phyloP scores from a whole-genome alignment of 148 eudicot genomes.

The Camellia granthamiana region DNA sequence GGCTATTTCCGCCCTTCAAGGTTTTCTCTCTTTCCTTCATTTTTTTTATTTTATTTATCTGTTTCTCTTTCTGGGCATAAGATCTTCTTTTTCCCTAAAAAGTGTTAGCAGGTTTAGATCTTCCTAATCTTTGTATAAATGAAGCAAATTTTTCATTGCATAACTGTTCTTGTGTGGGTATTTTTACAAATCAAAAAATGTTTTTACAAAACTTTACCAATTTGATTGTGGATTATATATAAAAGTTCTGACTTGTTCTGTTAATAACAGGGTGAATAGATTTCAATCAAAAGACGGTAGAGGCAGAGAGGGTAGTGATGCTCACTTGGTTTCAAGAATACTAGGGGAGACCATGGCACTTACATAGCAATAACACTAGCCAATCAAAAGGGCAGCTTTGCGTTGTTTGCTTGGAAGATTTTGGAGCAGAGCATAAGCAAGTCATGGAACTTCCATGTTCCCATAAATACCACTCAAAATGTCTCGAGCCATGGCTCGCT shows the following conservation, averaged over 20 bases:
- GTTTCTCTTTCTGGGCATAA: neutral
- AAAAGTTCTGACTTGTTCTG: too few species aligned
- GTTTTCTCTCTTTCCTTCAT: neutral
- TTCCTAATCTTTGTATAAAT: too few species aligned
- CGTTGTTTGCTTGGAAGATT: constrained; percentile 1
- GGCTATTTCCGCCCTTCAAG: constrained; percentile 8
- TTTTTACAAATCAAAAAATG: too few species aligned
- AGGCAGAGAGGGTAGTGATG: neutral
- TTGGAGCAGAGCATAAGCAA: neutral
- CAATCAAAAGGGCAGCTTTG: neutral
- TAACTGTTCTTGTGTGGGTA: too few species aligned
- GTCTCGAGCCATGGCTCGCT: constrained; percentile 22
- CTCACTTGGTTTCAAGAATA: neutral
- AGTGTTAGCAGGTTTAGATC: too few species aligned
- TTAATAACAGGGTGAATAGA: neutral
- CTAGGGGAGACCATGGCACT: neutral
- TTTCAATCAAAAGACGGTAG: neutral
- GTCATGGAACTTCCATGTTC: constrained; percentile 18
- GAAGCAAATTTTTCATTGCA: too few species aligned
- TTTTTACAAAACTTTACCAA: too few species aligned
- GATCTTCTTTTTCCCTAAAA: neutral
- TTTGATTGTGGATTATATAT: too few species aligned
- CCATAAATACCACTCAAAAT: constrained; percentile 15
- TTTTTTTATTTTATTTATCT: neutral
- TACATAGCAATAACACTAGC: neutral